A percentile compares a stretch with the other conserved stretches of the same genome.
Evolutionary conservation across 352 stramenopile species (phyloP).

Genomic region (Globisporangium ultimum): DNA sequence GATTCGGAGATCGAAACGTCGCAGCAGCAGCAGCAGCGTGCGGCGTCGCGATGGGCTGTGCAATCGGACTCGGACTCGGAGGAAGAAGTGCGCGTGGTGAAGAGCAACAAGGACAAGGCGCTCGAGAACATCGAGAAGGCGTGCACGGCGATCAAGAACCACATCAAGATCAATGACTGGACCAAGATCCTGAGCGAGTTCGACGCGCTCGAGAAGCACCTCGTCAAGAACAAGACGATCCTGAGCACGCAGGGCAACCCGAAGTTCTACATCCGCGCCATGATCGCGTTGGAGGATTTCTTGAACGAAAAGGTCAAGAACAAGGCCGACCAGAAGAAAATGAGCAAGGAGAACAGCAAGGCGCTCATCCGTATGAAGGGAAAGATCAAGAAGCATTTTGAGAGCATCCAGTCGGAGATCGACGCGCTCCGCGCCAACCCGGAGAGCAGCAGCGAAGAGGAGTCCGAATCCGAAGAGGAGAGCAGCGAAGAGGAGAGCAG

Average conservation of each 20-base stretch:
- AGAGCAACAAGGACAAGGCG: constrained; percentile 92
- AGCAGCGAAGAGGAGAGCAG: constrained; percentile 38
- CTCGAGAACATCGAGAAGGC: constrained; percentile 68
- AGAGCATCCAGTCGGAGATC: constrained; percentile 87
- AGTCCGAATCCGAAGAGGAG: constrained; percentile 29
- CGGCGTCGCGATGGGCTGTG: constrained; percentile 74
- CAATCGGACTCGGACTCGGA: constrained; percentile 83
- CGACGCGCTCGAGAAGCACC: constrained; percentile 91
- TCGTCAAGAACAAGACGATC: constrained; percentile 88
- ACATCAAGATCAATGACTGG: constrained; percentile 97
- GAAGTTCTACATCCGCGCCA: constrained; percentile 91
- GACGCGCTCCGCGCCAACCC: constrained; percentile 91
- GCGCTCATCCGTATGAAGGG: constrained; percentile 98
- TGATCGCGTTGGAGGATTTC: constrained; percentile 93
- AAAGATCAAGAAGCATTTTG: constrained; percentile 95
- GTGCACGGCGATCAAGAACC: constrained; percentile 77
- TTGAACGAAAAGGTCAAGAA: constrained; percentile 91
- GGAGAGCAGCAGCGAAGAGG: constrained; percentile 56
- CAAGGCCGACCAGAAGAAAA: constrained; percentile 96
- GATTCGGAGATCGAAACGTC: constrained; percentile 75
- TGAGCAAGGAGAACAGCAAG: constrained; percentile 95
- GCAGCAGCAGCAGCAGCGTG: constrained; percentile 67
- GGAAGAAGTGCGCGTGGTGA: constrained; percentile 93
- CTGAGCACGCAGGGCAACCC: constrained; percentile 84
- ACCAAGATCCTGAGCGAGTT: constrained; percentile 95